Evolutionary conservation across 2,329 filamentous ascomycete genomes (phyloP).

Genomic region (Penicillium sp.): DNA sequence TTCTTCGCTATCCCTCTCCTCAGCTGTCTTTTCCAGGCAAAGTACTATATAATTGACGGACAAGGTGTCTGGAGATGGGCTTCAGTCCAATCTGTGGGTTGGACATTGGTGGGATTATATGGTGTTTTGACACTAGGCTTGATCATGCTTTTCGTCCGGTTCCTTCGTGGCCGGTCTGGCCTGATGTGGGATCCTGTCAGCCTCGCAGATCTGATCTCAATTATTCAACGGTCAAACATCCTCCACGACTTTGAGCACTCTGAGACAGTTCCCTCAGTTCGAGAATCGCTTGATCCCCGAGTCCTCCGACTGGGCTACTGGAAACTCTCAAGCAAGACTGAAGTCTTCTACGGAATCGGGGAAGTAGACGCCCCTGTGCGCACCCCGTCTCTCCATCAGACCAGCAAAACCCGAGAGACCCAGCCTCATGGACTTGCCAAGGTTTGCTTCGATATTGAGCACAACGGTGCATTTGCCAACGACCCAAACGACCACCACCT

Average conservation of each 20-base stretch:
- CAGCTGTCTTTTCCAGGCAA: constrained; percentile 69
- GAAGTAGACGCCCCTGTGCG: constrained; percentile 54
- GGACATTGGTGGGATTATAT: constrained; percentile 74
- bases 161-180: constrained; percentile 65
- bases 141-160: constrained; percentile 60
- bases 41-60: constrained; percentile 58
- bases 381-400: constrained; percentile 40
- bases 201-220: constrained; percentile 73
- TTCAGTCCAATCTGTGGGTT: constrained; percentile 71
- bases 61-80: constrained; percentile 72
- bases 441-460: constrained; percentile 39
- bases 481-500: constrained; percentile 52
- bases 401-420: constrained; percentile 31
- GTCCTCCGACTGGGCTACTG: constrained; percentile 82
- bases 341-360: constrained; percentile 79
- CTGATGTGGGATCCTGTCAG: constrained; percentile 82
- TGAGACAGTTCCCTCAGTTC: constrained; percentile 54
- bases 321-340: constrained; percentile 64
- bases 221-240: constrained; percentile 77
- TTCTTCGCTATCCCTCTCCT: constrained; percentile 75
- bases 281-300: constrained; percentile 53
- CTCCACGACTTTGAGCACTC: constrained; percentile 68
- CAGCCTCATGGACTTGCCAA: constrained; percentile 33
- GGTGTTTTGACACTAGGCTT: constrained; percentile 60
- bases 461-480: constrained; percentile 35